Evolutionary conservation across 2,329 filamentous ascomycete species (phyloP).

Genomic region (Diaporthe destruens): DNA sequence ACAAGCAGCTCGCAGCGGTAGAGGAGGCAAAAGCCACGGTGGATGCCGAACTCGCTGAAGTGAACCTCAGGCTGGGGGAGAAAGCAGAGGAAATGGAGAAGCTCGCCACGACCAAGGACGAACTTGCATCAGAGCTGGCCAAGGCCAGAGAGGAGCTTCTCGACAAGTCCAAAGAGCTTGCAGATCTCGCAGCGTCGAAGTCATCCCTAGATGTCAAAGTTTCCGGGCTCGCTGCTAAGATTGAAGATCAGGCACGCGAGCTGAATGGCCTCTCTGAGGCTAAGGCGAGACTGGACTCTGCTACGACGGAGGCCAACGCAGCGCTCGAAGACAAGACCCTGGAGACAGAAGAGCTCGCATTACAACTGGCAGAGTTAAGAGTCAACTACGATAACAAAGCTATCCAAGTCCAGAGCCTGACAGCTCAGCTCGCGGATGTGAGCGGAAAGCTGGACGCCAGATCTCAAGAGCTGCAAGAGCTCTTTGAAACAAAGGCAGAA

Average conservation of each 20-base stretch:
- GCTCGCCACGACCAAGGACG: background rate
- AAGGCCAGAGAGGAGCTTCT: background rate
- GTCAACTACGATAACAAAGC: slow-evolving; percentile 22
- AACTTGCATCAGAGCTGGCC: background rate
- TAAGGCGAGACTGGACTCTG: slow-evolving; percentile 11
- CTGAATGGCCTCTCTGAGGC: background rate
- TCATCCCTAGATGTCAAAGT: background rate
- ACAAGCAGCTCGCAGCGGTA: background rate
- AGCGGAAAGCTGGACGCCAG: slow-evolving; percentile 12
- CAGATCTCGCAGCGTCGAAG: background rate
- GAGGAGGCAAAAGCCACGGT: slow-evolving; percentile 2
- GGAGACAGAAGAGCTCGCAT: slow-evolving; percentile 7
- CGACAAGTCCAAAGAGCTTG: slow-evolving; percentile 6
- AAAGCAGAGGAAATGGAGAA: slow-evolving; percentile 11
- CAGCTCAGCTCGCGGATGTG: slow-evolving; percentile 12
- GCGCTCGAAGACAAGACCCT: slow-evolving; percentile 9
- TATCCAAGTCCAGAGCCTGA: background rate
- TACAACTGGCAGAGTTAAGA: slow-evolving; percentile 19
- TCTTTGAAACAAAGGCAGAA: slow-evolving; percentile 18
- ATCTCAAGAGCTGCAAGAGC: background rate
- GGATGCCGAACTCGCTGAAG: slow-evolving; percentile 11
- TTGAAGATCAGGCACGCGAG: background rate
- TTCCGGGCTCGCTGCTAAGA: background rate
- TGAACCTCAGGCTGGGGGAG: slow-evolving; percentile 5
- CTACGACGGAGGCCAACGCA: background rate